These are phyloP conservation scores for Capsella rubella DNA, from an alignment of 441 rosid species.

Conservation along the genomic window DNA sequence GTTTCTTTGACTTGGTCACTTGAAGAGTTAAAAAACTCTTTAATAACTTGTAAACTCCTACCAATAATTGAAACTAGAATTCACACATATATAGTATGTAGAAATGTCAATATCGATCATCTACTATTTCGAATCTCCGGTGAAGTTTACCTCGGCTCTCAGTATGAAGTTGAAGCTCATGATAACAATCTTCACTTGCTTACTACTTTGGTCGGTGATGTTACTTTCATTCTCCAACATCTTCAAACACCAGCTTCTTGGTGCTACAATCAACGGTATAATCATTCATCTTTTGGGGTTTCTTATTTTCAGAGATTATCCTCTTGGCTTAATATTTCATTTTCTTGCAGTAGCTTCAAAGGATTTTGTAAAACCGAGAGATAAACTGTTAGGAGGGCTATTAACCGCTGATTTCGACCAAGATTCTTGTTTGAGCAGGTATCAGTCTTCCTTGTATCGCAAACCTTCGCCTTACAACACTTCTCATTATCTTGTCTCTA, in stretches of 20 bases:
- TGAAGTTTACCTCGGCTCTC: slow-evolving; percentile 4
- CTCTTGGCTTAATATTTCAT: not conserved
- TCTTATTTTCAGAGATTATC: not conserved
- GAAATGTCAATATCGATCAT: not conserved
- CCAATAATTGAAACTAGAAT: slow-evolving; percentile 16
- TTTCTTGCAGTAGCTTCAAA: slow-evolving; percentile 19
- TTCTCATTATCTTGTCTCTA: slow-evolving; percentile 64
- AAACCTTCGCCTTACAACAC: slow-evolving; percentile 57
- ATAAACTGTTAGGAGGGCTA: slow-evolving; percentile 68
- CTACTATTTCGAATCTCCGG: slow-evolving; percentile 13
- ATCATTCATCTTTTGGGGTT: slow-evolving; percentile 1
- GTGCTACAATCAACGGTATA: slow-evolving; percentile 8
- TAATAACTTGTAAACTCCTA: slow-evolving; percentile 14
- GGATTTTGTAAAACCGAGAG: slow-evolving; percentile 35
- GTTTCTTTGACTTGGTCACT: slow-evolving; percentile 27
- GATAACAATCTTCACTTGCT: slow-evolving; percentile 20
- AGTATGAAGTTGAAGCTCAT: slow-evolving; percentile 36
- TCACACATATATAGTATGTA: not conserved
- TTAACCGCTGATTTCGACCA: slow-evolving; percentile 64
- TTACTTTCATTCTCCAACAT: slow-evolving; percentile 24
- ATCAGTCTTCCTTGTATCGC: slow-evolving; percentile 54
- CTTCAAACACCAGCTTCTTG: slow-evolving; percentile 30
- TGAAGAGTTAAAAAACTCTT: slow-evolving; percentile 16
- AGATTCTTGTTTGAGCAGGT: slow-evolving; percentile 66
- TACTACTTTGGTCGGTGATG: slow-evolving; percentile 32